phyloP scores from a whole-genome alignment of 768 basidiomycete genomes.

The Hypholoma sublateritium region DNA sequence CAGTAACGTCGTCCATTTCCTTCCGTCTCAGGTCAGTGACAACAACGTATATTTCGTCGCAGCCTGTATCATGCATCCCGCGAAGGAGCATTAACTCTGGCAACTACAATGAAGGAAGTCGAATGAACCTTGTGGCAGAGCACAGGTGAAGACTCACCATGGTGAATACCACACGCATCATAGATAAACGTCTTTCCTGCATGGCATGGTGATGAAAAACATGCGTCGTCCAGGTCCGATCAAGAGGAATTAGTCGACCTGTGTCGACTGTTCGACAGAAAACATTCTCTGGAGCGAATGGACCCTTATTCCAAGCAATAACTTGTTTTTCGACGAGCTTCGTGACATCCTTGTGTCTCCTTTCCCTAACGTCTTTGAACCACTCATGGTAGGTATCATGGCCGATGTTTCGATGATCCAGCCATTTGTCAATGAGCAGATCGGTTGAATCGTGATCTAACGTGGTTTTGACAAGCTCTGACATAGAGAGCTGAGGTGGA shows the following conservation, averaged over 20 bases:
- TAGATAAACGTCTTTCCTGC: slow-evolving; percentile 68
- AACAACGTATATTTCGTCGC: slow-evolving; percentile 77
- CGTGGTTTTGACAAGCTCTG: slow-evolving; percentile 77
- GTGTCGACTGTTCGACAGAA: slow-evolving; percentile 81
- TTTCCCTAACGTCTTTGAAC: slow-evolving; percentile 70
- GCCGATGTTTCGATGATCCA: slow-evolving; percentile 60
- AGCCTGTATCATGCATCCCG: slow-evolving; percentile 79
- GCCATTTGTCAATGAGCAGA: slow-evolving; percentile 82
- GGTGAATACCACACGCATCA: slow-evolving; percentile 81
- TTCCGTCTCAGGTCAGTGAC: slow-evolving; percentile 77
- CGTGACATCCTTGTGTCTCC: slow-evolving; percentile 48
- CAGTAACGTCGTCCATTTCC: slow-evolving; percentile 80
- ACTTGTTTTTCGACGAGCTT: slow-evolving; percentile 39
- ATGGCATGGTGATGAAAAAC: slow-evolving; percentile 78
- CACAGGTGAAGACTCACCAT: slow-evolving; percentile 50
- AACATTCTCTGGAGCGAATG: slow-evolving; percentile 77
- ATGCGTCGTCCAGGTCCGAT: slow-evolving; percentile 81
- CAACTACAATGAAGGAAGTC: slow-evolving; percentile 41
- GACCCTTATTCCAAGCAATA: slow-evolving; percentile 66
- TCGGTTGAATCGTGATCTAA: slow-evolving; percentile 76
- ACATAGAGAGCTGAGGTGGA: slow-evolving; percentile 69
- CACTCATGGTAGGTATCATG: slow-evolving; percentile 77
- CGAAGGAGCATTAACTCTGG: slow-evolving; percentile 79
- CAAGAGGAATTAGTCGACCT: slow-evolving; percentile 73
- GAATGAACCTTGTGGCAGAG: not conserved